These are phyloP conservation scores for Dichomitus squalens DNA, from an alignment of 1,284 basidiomycete species.

Conservation along the genomic window DNA sequence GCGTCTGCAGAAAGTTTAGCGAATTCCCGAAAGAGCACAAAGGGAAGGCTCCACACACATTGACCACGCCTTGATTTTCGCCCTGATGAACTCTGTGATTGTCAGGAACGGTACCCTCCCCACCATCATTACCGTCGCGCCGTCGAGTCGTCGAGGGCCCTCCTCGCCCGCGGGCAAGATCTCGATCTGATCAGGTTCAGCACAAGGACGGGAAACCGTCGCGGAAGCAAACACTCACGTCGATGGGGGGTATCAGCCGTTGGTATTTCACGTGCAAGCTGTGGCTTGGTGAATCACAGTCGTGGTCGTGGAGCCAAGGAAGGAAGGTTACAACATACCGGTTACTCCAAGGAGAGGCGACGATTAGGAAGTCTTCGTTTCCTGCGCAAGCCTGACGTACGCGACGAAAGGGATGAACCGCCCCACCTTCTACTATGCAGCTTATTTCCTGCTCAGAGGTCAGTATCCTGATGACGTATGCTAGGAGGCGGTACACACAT, in stretches of 20 bases:
- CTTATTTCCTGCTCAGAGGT: conserved; percentile 47
- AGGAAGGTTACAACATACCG: conserved; percentile 35
- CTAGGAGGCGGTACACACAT: conserved; percentile 44
- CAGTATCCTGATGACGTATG: background rate
- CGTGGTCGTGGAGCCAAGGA: background rate
- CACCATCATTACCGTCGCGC: conserved; percentile 62
- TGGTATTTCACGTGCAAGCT: conserved; percentile 42
- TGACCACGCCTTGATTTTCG: conserved; percentile 76
- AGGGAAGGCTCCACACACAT: conserved; percentile 51
- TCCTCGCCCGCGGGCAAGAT: conserved; percentile 78
- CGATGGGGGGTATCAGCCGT: conserved; percentile 39
- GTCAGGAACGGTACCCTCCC: conserved; percentile 75
- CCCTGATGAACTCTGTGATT: conserved; percentile 77
- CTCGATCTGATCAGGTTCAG: conserved; percentile 60
- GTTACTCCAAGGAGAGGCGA: conserved; percentile 56
- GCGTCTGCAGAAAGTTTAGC: conserved; percentile 45
- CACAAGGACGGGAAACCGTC: background rate
- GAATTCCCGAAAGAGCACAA: conserved; percentile 9
- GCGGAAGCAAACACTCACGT: conserved; percentile 31
- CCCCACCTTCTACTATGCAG: conserved; percentile 58
- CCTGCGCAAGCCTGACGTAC: conserved; percentile 54
- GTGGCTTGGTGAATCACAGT: conserved; percentile 13
- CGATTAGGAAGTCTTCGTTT: conserved; percentile 43
- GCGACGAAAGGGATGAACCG: conserved; percentile 52
- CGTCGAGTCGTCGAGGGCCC: conserved; percentile 72